Base-by-base conservation (phyloP, 768 basidiomycete genomes). In the Lactarius tabidus region DNA sequence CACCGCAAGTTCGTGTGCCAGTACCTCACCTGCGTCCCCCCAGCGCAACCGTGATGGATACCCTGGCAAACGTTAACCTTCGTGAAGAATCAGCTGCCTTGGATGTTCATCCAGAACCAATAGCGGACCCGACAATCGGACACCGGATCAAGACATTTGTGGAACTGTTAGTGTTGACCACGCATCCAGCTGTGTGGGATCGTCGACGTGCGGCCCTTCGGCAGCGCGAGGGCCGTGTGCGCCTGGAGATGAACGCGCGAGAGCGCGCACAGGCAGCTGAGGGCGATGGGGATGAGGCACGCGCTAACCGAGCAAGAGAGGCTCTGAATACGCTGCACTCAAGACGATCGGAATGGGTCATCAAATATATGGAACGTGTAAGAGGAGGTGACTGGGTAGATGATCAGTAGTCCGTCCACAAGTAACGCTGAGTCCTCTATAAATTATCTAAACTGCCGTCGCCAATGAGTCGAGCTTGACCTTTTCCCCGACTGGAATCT, bases 141-240 rank as follows among this genome's bases (percentile, higher is more conserved):
- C 61, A 60, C 39, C 59, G 67, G 53, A 54, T 70, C 60, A 62
- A 65, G 36, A 65, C 69, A 29, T 70, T 70, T 35, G 1, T 66
- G 3, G 43, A 59, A 26, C 20, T 70, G 51, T 38, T 70, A 29
- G 15, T 65, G 60, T 38, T 69, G 35, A 70, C 69, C 35, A 59
- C 65, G 35, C 64, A 68, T 57, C 69, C 69, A 8, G 69, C 69
- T 1, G n/a, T 68, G 28, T 70, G 69, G 69, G 64, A 70, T 14
- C 69, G 69, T 8, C 69, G 69, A 17, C 69, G 69, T n/a, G 41
- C 64, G 7, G 59, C 57, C 3, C 58, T 70, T 45, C 55, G 64
- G 48, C 67, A 61, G 31, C 67, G 69, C 20, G 69, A 70, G 36
- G 69, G 69, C n/a, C 53, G 59, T 4, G 39, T 70, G 3, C 63